Evolutionary conservation across 2,329 filamentous ascomycete species (phyloP).

Genomic region (Ophiostoma novo-ulmi): DNA sequence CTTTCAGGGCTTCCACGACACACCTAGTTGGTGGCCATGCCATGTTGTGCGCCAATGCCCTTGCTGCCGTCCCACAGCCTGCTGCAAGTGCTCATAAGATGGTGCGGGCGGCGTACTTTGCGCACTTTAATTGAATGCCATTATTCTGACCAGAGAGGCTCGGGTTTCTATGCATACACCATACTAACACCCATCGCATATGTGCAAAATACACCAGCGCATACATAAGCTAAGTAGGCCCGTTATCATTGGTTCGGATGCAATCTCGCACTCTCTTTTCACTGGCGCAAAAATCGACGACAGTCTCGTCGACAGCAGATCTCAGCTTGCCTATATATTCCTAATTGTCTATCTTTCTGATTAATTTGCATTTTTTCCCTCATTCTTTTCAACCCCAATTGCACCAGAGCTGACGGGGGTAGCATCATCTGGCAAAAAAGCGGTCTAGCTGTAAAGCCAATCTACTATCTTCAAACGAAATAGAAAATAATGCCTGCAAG

Average conservation of each 20-base stretch:
- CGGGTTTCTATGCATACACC: neutral
- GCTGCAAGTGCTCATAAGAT: constrained; percentile 15
- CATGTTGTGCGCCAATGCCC: neutral
- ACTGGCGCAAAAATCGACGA: neutral
- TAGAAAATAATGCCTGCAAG: neutral
- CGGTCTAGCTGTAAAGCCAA: constrained; percentile 13
- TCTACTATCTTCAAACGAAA: constrained; percentile 11
- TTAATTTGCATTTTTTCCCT: neutral
- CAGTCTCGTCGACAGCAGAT: neutral
- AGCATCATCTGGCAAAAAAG: constrained; percentile 9
- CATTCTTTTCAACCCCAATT: neutral
- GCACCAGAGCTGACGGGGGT: neutral
- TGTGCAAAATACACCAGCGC: neutral
- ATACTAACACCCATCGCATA: neutral
- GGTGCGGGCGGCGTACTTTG: neutral
- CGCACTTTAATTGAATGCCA: neutral
- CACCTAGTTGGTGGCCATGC: constrained; percentile 1
- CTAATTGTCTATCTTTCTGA: neutral
- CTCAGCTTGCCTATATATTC: neutral
- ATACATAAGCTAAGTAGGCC: neutral
- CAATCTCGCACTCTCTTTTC: neutral
- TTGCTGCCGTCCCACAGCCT: constrained; percentile 16
- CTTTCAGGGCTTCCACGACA: constrained; percentile 11
- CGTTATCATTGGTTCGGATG: neutral
- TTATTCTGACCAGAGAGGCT: neutral